A percentile compares a stretch with the other conserved stretches of the same genome.
phyloP scores from a whole-genome alignment of 2,329 filamentous ascomycete species.

The Diaporthe sp. region DNA sequence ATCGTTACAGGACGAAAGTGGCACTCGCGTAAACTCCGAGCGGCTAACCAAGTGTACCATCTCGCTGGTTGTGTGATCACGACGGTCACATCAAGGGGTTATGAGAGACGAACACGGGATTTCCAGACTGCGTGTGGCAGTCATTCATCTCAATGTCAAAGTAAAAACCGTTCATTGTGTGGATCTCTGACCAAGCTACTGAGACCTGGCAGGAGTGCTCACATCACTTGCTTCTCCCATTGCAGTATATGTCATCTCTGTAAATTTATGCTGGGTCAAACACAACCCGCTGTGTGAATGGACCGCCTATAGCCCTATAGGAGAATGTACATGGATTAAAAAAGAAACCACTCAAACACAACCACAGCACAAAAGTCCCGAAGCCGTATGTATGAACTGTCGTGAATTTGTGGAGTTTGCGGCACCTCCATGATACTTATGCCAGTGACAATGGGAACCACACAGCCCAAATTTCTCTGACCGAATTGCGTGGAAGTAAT shows the following conservation, averaged over 20 bases:
- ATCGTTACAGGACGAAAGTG: neutral
- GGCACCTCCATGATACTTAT: no score
- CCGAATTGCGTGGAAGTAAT: no score
- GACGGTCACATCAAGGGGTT: neutral
- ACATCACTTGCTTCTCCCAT: neutral
- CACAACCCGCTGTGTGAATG: neutral
- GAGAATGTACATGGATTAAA: no score
- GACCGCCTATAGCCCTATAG: no score
- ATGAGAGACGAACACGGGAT: neutral
- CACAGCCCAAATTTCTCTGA: no score
- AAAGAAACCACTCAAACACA: no score
- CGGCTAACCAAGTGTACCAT: neutral
- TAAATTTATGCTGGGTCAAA: no score
- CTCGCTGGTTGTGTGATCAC: neutral
- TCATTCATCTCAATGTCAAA: neutral
- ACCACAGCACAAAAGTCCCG: no score
- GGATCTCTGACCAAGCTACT: neutral
- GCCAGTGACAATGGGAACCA: no score
- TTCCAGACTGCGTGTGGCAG: neutral
- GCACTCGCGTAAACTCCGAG: no score
- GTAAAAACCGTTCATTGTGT: neutral
- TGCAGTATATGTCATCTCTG: neutral
- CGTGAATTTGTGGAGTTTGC: no score
- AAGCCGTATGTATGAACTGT: no score
- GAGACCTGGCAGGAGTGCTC: neutral